Evolutionary conservation across 805 yeast genomes (phyloP).

Genomic region (Hanseniaspora lindneri): DNA sequence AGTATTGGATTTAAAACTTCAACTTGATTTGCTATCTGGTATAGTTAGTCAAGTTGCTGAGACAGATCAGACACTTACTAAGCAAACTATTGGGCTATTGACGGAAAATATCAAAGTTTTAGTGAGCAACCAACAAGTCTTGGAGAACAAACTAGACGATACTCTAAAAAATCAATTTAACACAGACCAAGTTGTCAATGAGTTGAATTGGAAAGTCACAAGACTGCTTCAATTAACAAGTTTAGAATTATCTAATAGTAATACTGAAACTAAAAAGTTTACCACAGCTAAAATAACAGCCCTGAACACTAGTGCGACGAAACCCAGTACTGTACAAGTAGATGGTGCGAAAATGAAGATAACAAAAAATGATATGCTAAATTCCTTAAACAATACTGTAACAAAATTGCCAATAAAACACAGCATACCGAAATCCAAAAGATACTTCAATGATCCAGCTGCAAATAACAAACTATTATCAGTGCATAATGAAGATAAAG

Average conservation of each 20-base stretch:
- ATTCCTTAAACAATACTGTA: constrained; percentile 14
- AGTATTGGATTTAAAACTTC: constrained; percentile 3
- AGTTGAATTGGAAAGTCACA: constrained; percentile 20
- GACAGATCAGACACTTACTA: constrained; percentile 15
- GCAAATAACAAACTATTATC: constrained; percentile 8
- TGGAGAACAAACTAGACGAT: constrained; percentile 30
- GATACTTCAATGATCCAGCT: constrained; percentile 26
- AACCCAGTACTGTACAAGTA: neutral
- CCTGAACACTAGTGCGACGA: neutral
- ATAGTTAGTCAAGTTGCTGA: constrained; percentile 11
- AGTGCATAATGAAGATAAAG: neutral
- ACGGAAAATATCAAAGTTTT: constrained; percentile 25
- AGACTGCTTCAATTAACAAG: constrained; percentile 10
- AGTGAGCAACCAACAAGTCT: constrained; percentile 27
- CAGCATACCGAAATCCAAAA: constrained; percentile 25
- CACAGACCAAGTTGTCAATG: constrained; percentile 28
- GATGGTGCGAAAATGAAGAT: constrained; percentile 4
- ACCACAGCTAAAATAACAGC: constrained; percentile 6
- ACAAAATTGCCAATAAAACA: constrained; percentile 12
- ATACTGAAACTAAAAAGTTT: neutral
- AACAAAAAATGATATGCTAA: neutral
- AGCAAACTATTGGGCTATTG: constrained; percentile 20
- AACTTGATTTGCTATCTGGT: neutral
- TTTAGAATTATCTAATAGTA: constrained; percentile 1
- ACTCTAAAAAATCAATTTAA: constrained; percentile 29